Evolutionary conservation across 805 yeast species (phyloP), one percentile per base, ranked within the genome.

Genomic region (Wickerhamiella spandovensis): DNA sequence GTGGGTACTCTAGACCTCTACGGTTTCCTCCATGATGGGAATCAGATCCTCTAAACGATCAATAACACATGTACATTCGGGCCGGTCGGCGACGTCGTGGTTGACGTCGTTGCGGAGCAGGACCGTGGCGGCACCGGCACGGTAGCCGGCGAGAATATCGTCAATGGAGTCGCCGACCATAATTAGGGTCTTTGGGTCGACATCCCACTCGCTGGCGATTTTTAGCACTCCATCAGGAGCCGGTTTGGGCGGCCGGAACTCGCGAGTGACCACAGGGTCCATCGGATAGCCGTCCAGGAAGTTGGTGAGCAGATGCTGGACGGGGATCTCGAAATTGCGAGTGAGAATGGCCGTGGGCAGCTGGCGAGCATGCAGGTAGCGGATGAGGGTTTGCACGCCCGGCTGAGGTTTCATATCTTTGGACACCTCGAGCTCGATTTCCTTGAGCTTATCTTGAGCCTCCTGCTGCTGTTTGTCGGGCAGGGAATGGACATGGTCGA

Each of bases 131-230:
- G 76, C 74, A 0, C 87, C 87, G 1, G 88, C 87, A n/a, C 66
- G 56, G 28, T 69, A 61, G 2, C 86, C 88, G 28, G 84, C 76
- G 42, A 58, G 64, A 79, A 82, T 77, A 58, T 82, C 89, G 62
- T 82, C 88, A 41, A 69, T 63, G 0, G 87, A 81, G 60, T 82
- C 88, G 12, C 89, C 89, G 15, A 82, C 82, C 88, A 82, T 82
- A 5, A 81, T 60, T 28, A 81, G 54, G 39, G 74, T 67, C 17
- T 63, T 55, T 0, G 83, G 76, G 1, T 62, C 56, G 17, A 74
- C 46, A 1, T 68, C 69, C 79, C 83, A 76, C 3, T 57, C 47
- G 38, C 66, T 52, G 2, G 81, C 75, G 22, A 82, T 80, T 54
- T 78, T 76, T 20, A 75, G 60, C 41, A 82, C 60, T 2, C 87